These are phyloP conservation scores for Penicillium sp. DNA, from an alignment of 2,329 filamentous ascomycete genomes.

Conservation along the genomic window DNA sequence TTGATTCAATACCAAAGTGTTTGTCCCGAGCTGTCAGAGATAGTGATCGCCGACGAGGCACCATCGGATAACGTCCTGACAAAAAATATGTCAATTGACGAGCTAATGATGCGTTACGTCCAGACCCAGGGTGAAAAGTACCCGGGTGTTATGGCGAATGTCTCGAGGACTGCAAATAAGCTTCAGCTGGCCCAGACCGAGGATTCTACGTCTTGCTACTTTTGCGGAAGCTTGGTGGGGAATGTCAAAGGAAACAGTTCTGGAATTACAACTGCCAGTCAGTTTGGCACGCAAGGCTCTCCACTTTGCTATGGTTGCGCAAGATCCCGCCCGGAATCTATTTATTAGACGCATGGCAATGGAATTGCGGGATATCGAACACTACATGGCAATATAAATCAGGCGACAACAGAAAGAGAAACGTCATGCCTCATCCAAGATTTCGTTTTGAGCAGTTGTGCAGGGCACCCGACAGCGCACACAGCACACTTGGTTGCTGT, in stretches of 20 bases:
- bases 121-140: constrained; percentile 77
- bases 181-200: constrained; percentile 48
- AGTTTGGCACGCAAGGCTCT: constrained; percentile 47
- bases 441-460: too few relatives aligned
- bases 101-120: constrained; percentile 86
- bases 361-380: background rate
- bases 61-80: constrained; percentile 34
- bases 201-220: constrained; percentile 48
- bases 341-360: constrained; percentile 17
- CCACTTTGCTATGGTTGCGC: constrained; percentile 43
- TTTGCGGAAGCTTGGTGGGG: constrained; percentile 65
- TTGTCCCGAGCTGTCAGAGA: constrained; percentile 47
- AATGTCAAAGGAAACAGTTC: constrained; percentile 55
- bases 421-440: too few relatives aligned
- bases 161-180: constrained; percentile 85
- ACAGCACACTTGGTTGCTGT: too few relatives aligned
- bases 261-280: constrained; percentile 40
- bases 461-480: background rate
- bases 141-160: constrained; percentile 88
- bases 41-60: constrained; percentile 43
- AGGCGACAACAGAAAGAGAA: background rate
- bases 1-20: constrained; percentile 59
- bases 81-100: constrained; percentile 74
- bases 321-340: constrained; percentile 34
- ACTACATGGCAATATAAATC: background rate